Evolutionary conservation across 75 land plant genomes (phyloP), one percentile per base, ranked within the genome.

Genomic region (Picea glauca): DNA sequence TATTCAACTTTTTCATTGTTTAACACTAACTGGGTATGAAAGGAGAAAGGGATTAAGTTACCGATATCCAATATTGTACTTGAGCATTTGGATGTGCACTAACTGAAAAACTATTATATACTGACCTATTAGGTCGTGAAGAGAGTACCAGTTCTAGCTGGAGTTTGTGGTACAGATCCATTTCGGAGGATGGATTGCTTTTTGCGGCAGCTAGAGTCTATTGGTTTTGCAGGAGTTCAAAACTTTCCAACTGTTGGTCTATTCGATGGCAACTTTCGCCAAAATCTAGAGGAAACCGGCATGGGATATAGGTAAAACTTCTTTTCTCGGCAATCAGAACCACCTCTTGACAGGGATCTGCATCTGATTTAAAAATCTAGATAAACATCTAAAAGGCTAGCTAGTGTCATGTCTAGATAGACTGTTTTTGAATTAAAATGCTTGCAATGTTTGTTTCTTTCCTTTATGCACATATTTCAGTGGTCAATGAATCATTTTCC

Each of bases 161-260:
- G 98, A 58, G 99, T 98, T 58, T 98, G 99, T 87, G 99, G 85
- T 21, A 90, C 99, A 40, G 99, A 98, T 86, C 99, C 99, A 60
- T 98, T 98, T 77, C 91, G 99, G 21, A 78, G 88, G 60, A 95
- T 98, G 96, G 94, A 91, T 78, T 83, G 84, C 74, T 95, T 98
- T 75, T 79, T 98, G 57, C 89, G 80, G 80, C 87, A 95, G 77
- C 76, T 98, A 33, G 99, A 98, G 80, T 81, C 87, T n/a, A 83
- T 90, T 76, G 99, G 99, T 33, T 98, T 98, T 82, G 60, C 79
- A 58, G 99, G 99, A 18, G 98, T 98, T 65, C 99, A 98, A 84
- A 98, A 98, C 80, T 98, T 98, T 74, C 99, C 99, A 31, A 98
- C 99, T 26, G 98, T 98, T 31, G 99, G 99, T 38, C 89, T 98